These are phyloP conservation scores for Verticillium albo-atrum DNA, from an alignment of 2,329 filamentous ascomycete species.

Conservation along the genomic window DNA sequence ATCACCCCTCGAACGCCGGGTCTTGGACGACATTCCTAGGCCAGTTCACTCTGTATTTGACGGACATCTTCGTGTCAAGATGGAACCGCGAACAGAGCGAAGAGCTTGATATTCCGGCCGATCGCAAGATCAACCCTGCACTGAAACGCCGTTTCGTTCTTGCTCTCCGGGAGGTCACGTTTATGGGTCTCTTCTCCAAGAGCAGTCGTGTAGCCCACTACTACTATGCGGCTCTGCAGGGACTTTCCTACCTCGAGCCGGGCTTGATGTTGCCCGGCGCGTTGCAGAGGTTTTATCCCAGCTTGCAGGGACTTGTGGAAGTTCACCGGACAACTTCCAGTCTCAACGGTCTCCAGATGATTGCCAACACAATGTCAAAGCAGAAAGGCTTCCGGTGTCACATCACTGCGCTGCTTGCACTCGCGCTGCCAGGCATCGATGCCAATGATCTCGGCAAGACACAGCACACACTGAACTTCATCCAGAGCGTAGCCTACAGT, in stretches of 20 bases:
- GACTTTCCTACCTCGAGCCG: constrained; percentile 85
- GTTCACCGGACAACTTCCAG: constrained; percentile 95
- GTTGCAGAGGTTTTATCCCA: constrained; percentile 92
- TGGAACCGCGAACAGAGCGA: constrained; percentile 95
- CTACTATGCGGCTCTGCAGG: constrained; percentile 85
- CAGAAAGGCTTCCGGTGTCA: constrained; percentile 97
- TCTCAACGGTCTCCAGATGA: constrained; percentile 83
- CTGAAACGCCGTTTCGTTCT: constrained; percentile 86
- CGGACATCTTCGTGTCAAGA: constrained; percentile 93
- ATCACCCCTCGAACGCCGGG: constrained; percentile 95
- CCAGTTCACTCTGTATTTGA: constrained; percentile 86
- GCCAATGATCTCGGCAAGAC: constrained; percentile 98
- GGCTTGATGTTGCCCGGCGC: constrained; percentile 89
- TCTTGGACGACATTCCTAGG: constrained; percentile 85
- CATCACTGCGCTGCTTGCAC: constrained; percentile 86
- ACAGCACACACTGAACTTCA: constrained; percentile 87
- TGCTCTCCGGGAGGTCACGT: constrained; percentile 85
- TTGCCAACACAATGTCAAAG: constrained; percentile 84
- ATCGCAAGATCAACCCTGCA: constrained; percentile 73
- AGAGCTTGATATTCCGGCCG: constrained; percentile 80
- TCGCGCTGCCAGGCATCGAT: constrained; percentile 92
- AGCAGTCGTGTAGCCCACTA: constrained; percentile 88
- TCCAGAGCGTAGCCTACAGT: constrained; percentile 93
- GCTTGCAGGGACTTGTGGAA: constrained; percentile 92
- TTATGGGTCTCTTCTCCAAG: constrained; percentile 98